Evolutionary conservation across 176 grass and related monocot species (phyloP).

Genomic region (Carex scoparia): DNA sequence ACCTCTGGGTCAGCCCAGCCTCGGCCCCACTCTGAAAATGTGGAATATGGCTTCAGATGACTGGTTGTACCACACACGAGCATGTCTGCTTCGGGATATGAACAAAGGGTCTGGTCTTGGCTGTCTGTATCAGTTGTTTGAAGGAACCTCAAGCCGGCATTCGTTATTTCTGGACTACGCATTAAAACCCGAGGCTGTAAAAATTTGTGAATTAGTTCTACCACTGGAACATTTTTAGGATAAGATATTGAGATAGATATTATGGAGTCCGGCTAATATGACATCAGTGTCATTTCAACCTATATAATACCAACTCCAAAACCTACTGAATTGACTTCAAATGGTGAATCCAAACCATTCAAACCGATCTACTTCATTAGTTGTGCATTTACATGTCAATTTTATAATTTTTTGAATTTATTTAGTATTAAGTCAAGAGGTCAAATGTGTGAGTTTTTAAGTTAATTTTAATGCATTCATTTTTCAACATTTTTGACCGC

Average conservation of each 20-base stretch:
- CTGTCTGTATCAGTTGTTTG: conserved; percentile 29
- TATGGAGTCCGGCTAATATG: background rate
- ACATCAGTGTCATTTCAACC: too few species aligned
- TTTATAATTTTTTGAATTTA: too few species aligned
- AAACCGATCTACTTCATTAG: too few species aligned
- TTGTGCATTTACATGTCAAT: too few species aligned
- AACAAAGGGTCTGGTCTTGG: conserved; percentile 30
- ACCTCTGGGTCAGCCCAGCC: conserved; percentile 91
- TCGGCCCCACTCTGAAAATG: conserved; percentile 58
- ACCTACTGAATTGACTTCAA: too few species aligned
- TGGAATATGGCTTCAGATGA: conserved; percentile 33
- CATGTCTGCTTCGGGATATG: conserved; percentile 61
- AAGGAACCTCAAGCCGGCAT: conserved; percentile 40
- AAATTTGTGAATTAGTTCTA: conserved; percentile 1
- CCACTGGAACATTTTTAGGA: background rate
- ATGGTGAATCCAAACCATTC: too few species aligned
- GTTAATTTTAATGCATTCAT: too few species aligned
- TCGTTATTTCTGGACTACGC: conserved; percentile 56
- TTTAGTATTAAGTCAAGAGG: too few species aligned
- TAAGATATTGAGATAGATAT: background rate
- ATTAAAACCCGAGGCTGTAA: conserved; percentile 65
- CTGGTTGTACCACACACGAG: conserved; percentile 20
- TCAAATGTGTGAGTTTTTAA: too few species aligned
- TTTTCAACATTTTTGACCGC: too few species aligned
- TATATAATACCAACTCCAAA: too few species aligned